Evolutionary conservation across 306 rosid species (phyloP), one percentile per base, ranked within the genome.

Genomic region (Trifolium fragiferum): DNA sequence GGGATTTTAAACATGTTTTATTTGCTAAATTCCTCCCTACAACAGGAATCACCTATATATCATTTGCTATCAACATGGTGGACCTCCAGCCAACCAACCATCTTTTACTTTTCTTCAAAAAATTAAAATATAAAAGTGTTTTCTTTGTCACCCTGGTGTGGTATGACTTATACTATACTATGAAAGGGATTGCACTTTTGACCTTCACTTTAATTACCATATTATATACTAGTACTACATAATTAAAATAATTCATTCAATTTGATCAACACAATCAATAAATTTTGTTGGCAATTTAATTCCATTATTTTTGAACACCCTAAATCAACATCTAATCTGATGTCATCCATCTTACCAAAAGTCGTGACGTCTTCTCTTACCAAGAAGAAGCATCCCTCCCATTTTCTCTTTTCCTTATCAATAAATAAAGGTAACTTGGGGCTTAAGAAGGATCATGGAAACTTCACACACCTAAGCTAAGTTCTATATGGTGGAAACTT

Each of bases 191-290:
- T 11, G 63, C 78, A 55, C 66, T 68, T 54, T 13, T 71, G 81
- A 83, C 82, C 80, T 79, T 86, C 88, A 86, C 83, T 80, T 82
- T 61, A n/a, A n/a, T n/a, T n/a, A n/a, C n/a, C n/a, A n/a, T n/a
- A n/a, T n/a, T n/a, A n/a, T n/a, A n/a, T n/a, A n/a, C n/a, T n/a
- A n/a, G n/a, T n/a, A n/a, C 3, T 7, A 14, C 7, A 54, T 5
- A 57, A 35, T 37, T 37, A 72, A 43, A 71, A 43, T 23, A 7
- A 33, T 21, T 12, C 21, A 54, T 38, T 44, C 58, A 41, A 72
- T 19, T 33, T 65, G 66, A 40, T 14, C 55, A 23, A 50, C 38
- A n/a, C n/a, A n/a, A n/a, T n/a, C n/a, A n/a, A n/a, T n/a, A n/a
- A n/a, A n/a, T n/a, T n/a, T n/a, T n/a, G n/a, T n/a, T n/a, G n/a